A percentile compares a stretch with the other conserved stretches of the same genome.
phyloP scores from a whole-genome alignment of 2,329 filamentous ascomycete species.

The Xylaria sp. region DNA sequence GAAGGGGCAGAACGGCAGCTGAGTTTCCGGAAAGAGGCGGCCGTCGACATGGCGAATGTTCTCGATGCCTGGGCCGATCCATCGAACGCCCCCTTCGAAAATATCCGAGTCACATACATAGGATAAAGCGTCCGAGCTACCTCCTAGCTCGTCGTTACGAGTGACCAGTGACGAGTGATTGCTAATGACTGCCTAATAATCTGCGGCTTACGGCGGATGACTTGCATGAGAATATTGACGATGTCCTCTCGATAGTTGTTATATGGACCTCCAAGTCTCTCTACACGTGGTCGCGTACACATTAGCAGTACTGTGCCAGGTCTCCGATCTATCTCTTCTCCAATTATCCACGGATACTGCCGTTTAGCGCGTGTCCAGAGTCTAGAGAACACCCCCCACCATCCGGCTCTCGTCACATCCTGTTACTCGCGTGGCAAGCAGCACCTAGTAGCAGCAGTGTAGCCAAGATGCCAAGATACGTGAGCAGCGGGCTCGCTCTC shows the following conservation, averaged over 20 bases:
- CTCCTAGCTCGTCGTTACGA: background rate
- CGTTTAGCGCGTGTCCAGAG: background rate
- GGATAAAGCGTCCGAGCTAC: no score
- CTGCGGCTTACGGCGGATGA: background rate
- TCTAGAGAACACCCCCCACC: background rate
- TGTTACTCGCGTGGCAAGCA: no score
- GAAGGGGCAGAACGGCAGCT: no score
- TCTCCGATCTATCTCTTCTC: background rate
- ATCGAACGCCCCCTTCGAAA: no score
- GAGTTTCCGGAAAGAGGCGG: no score
- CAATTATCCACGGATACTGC: background rate
- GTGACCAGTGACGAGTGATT: background rate
- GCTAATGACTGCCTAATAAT: no score
- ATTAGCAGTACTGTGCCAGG: background rate
- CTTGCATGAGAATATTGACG: background rate
- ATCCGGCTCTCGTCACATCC: background rate
- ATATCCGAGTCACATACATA: no score
- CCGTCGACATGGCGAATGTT: background rate
- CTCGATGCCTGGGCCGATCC: no score
- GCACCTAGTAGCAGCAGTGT: no score
- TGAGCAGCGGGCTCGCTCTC: slow-evolving; percentile 13
- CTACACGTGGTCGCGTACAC: no score
- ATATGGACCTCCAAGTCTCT: no score
- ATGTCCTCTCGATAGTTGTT: background rate
- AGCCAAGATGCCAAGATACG: slow-evolving; percentile 22